A percentile compares a stretch with the other conserved stretches of the same genome.
These are phyloP conservation scores for Noccaea caerulescens DNA, from an alignment of 345 rosid species.

Conservation along the genomic window DNA sequence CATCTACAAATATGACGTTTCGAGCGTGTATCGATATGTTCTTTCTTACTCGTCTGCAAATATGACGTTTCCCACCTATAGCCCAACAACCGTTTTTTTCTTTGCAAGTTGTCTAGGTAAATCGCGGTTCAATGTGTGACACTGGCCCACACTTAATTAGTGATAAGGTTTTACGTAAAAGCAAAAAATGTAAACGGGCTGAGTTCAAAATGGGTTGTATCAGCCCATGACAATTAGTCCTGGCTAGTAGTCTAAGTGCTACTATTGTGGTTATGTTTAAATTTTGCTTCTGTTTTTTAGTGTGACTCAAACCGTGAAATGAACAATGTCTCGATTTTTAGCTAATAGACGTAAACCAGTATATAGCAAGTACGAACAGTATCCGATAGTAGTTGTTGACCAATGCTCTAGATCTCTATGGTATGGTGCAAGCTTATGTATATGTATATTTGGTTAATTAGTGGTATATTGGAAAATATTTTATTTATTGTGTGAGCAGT, in stretches of 20 bases:
- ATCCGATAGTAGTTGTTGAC: neutral
- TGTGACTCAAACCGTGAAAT: too few relatives aligned
- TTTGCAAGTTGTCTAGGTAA: neutral
- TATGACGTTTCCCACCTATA: neutral
- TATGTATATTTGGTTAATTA: neutral
- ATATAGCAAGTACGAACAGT: neutral
- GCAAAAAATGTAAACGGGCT: conserved; percentile 3
- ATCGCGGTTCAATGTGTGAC: neutral
- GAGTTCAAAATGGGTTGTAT: neutral
- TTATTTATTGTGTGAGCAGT: neutral
- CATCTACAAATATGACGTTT: too few relatives aligned
- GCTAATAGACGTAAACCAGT: too few relatives aligned
- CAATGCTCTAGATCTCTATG: neutral
- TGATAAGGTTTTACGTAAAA: neutral
- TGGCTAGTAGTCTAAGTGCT: too few relatives aligned
- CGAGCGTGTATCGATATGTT: too few relatives aligned
- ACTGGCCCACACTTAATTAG: neutral
- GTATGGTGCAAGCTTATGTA: neutral
- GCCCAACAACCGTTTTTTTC: neutral
- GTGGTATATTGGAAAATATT: neutral
- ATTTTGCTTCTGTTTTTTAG: too few relatives aligned
- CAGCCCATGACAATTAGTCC: neutral
- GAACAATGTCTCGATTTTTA: too few relatives aligned
- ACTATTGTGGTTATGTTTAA: too few relatives aligned
- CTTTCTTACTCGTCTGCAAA: too few relatives aligned